These are phyloP conservation scores for Podila clonocystis DNA, from an alignment of 192 early-diverging fungal species.

Conservation along the genomic window DNA sequence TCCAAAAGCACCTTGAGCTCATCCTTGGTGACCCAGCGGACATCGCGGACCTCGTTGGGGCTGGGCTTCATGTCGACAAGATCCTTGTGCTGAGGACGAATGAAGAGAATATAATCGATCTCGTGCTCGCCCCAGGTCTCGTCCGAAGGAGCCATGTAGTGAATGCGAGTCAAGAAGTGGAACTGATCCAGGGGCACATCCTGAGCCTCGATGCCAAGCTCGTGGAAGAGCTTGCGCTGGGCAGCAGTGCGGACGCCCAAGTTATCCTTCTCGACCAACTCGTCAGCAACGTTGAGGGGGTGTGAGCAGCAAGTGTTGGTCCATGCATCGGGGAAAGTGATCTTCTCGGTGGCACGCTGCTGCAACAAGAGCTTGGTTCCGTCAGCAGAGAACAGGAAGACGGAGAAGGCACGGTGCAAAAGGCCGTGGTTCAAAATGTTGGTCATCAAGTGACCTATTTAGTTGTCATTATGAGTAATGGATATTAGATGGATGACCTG, in stretches of 20 bases:
- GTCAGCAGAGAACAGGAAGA: slow-evolving; percentile 93
- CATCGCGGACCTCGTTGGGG: slow-evolving; percentile 90
- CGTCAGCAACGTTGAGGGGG: slow-evolving; percentile 82
- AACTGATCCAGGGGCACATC: slow-evolving; percentile 88
- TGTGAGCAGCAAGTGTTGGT: slow-evolving; percentile 99
- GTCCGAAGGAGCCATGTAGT: slow-evolving; percentile 95
- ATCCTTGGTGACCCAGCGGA: slow-evolving; percentile 83
- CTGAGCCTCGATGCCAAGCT: slow-evolving; percentile 85
- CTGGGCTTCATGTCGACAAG: slow-evolving; percentile 78
- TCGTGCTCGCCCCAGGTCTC: slow-evolving; percentile 99
- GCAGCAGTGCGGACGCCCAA: slow-evolving; percentile 88
- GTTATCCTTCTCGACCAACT: slow-evolving; percentile 80
- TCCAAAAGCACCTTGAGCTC: slow-evolving; percentile 68
- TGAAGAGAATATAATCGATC: slow-evolving; percentile 96
- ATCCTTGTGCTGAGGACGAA: slow-evolving; percentile 69
- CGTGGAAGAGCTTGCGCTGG: slow-evolving; percentile 94
- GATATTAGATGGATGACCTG: not conserved
- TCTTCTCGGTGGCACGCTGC: slow-evolving; percentile 96
- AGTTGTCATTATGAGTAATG: not conserved
- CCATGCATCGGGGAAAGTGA: slow-evolving; percentile 96
- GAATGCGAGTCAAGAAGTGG: slow-evolving; percentile 92
- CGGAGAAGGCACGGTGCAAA: slow-evolving; percentile 96
- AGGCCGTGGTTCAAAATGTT: slow-evolving; percentile 87
- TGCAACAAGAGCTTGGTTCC: slow-evolving; percentile 88
- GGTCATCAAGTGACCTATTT: slow-evolving; percentile 90